phyloP scores from a whole-genome alignment of 305 asterid species.

The Galium porrigens region DNA sequence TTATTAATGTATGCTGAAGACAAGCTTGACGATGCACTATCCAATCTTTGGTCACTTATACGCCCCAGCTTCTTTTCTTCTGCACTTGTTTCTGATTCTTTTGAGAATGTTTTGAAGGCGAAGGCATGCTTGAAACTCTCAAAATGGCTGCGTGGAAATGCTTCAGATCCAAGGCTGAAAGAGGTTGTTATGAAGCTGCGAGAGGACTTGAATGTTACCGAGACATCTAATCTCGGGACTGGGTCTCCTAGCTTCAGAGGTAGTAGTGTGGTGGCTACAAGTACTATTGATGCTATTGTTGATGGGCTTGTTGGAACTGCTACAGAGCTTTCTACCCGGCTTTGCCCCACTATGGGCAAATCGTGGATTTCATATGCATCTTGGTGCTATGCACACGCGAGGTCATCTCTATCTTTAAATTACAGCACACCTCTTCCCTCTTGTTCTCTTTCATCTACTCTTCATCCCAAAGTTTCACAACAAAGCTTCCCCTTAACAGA shows the following conservation, averaged over 20 bases:
- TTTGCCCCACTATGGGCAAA: slow-evolving; percentile 89
- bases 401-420: slow-evolving; percentile 35
- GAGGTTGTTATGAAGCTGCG: slow-evolving; percentile 42
- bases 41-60: slow-evolving; percentile 61
- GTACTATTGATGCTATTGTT: slow-evolving; percentile 29
- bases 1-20: slow-evolving; percentile 62
- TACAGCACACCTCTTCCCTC: slow-evolving; percentile 32
- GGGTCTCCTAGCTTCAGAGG: slow-evolving; percentile 24
- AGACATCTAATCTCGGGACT: slow-evolving; percentile 28
- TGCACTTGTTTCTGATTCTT: slow-evolving; percentile 33
- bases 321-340: slow-evolving; percentile 59
- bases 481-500: slow-evolving; percentile 54
- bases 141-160: slow-evolving; percentile 51
- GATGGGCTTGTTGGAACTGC: slow-evolving; percentile 71
- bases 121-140: slow-evolving; percentile 94
- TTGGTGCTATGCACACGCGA: slow-evolving; percentile 87
- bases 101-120: slow-evolving; percentile 55
- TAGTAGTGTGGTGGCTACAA: slow-evolving; percentile 28
- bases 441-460: slow-evolving; percentile 53
- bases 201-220: slow-evolving; percentile 39
- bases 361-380: slow-evolving; percentile 91
- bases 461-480: slow-evolving; percentile 51
- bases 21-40: slow-evolving; percentile 59
- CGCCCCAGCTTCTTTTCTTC: slow-evolving; percentile 48
- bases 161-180: slow-evolving; percentile 31